A percentile compares a stretch with the other conserved stretches of the same genome.
These are phyloP conservation scores for Plasmodium sp. DNA, from an alignment of 169 alveolate species.

Conservation along the genomic window DNA sequence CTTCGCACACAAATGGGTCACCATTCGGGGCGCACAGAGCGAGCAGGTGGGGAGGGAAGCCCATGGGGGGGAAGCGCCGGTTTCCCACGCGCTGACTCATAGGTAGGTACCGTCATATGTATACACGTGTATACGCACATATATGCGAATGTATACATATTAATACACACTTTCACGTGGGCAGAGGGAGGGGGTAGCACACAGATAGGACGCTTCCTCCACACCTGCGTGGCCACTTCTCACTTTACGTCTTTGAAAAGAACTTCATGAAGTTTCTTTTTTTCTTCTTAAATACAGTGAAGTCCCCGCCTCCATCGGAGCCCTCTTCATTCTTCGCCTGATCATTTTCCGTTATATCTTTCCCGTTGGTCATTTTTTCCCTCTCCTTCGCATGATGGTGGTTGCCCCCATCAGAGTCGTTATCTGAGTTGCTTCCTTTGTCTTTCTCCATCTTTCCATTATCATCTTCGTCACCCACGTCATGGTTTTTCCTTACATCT, in stretches of 20 bases:
- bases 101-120: not conserved
- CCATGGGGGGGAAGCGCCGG: not conserved
- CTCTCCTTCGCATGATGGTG: slow-evolving; percentile 30
- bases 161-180: not conserved
- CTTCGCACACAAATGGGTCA: not conserved
- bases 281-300: slow-evolving; percentile 62
- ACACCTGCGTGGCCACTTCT: not conserved
- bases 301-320: slow-evolving; percentile 66
- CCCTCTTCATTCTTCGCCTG: slow-evolving; percentile 10
- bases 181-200: not conserved
- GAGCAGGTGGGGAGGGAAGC: not conserved
- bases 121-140: not conserved
- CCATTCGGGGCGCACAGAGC: not conserved
- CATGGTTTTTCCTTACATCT: slow-evolving; percentile 2
- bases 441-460: not conserved
- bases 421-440: slow-evolving; percentile 4
- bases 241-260: slow-evolving; percentile 25
- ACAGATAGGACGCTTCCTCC: not conserved
- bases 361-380: slow-evolving; percentile 29
- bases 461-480: not conserved
- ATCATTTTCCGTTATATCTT: slow-evolving; percentile 5
- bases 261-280: slow-evolving; percentile 29
- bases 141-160: not conserved
- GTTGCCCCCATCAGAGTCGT: not conserved
- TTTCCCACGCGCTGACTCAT: not conserved